Conservation (phyloP, 306 rosid species). For the Castanea crenata region DNA sequence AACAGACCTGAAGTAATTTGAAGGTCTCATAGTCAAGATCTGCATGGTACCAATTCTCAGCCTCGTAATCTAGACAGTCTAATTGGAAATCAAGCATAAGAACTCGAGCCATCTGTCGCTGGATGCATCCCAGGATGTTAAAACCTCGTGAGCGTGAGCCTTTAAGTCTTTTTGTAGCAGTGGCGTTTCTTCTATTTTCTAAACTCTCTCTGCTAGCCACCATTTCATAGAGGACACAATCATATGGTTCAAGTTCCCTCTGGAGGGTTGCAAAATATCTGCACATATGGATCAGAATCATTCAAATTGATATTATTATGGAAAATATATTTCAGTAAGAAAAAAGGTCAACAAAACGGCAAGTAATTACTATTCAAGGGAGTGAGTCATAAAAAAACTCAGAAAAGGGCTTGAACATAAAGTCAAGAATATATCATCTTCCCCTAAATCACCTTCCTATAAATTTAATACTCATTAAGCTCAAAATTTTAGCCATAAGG, state of each 20-base stretch:
- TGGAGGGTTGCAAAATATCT: slow-evolving; percentile 89
- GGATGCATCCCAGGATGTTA: slow-evolving; percentile 83
- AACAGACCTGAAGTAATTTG: slow-evolving; percentile 73
- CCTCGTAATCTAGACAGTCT: slow-evolving; percentile 77
- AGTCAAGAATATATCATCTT: background rate
- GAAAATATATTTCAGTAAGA: background rate
- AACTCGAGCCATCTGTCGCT: slow-evolving; percentile 88
- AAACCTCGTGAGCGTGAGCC: slow-evolving; percentile 58
- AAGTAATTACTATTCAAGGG: background rate
- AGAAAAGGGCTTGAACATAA: background rate
- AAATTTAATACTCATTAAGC: background rate
- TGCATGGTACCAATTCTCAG: slow-evolving; percentile 85
- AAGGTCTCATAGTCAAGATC: slow-evolving; percentile 97
- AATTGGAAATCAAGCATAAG: slow-evolving; percentile 82
- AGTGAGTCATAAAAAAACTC: background rate
- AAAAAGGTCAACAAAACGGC: background rate
- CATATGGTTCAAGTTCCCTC: slow-evolving; percentile 80
- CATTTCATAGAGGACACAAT: slow-evolving; percentile 94
- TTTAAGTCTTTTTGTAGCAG: slow-evolving; percentile 47
- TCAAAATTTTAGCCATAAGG: background rate
- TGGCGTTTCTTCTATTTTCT: slow-evolving; percentile 54
- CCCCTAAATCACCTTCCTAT: background rate
- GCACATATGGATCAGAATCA: slow-evolving; percentile 19
- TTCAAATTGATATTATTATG: background rate
- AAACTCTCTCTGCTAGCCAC: slow-evolving; percentile 88